Conservation (phyloP, 176 grass and related monocot species). For the Chloris gayana region DNA sequence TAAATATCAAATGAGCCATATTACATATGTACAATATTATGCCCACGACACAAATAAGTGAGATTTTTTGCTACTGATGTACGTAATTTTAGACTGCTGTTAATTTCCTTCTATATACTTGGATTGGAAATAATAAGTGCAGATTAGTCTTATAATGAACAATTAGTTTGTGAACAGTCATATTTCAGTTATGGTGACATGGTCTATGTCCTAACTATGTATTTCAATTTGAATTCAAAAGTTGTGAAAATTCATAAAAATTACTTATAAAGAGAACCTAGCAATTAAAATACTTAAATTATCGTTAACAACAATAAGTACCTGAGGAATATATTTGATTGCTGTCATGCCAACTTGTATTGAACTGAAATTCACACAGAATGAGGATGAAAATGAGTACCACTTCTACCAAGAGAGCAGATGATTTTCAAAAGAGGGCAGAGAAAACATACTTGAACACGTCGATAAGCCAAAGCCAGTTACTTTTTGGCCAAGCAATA, state of each 20-base stretch:
- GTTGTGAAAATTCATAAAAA: conserved; percentile 7
- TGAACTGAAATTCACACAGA: conserved; percentile 66
- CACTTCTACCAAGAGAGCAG: conserved; percentile 1
- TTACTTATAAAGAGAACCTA: neutral
- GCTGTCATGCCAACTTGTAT: conserved; percentile 93
- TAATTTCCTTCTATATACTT: neutral
- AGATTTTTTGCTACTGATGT: neutral
- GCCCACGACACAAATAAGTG: neutral
- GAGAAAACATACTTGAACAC: conserved; percentile 79
- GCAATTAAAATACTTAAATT: neutral
- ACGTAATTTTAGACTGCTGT: neutral
- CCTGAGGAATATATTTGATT: conserved; percentile 99
- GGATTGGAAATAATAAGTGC: neutral
- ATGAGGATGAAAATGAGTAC: neutral
- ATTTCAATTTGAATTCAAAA: neutral
- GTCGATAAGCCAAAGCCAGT: conserved; percentile 97
- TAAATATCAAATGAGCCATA: neutral
- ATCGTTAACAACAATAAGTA: conserved; percentile 36
- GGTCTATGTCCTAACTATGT: neutral
- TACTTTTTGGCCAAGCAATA: conserved; percentile 69
- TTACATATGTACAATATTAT: neutral
- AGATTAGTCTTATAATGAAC: neutral
- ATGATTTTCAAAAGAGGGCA: neutral
- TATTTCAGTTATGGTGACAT: neutral
- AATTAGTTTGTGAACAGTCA: neutral